Evolutionary conservation across 106 monocot genomes (phyloP).

Genomic region (Allium fistulosum): DNA sequence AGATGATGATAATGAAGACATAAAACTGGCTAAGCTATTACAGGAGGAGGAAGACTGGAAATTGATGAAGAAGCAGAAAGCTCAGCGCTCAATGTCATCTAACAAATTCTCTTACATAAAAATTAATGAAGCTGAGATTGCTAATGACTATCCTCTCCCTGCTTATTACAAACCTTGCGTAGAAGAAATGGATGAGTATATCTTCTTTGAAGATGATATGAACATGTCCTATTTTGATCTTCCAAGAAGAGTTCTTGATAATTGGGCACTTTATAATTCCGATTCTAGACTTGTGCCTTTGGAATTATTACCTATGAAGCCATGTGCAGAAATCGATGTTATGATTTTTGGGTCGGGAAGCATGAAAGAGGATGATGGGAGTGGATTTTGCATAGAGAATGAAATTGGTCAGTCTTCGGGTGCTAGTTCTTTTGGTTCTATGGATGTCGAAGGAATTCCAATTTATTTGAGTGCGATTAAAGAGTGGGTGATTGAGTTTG

Average conservation of each 20-base stretch:
- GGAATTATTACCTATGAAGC: conserved; percentile 90
- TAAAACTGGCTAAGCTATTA: conserved; percentile 70
- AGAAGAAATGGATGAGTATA: conserved; percentile 89
- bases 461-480: conserved; percentile 88
- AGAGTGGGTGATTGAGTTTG: conserved; percentile 99
- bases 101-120: conserved; percentile 70
- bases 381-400: conserved; percentile 36
- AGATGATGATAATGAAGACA: conserved; percentile 50
- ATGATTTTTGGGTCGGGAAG: conserved; percentile 81
- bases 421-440: conserved; percentile 9
- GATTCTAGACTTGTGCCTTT: conserved; percentile 90
- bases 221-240: conserved; percentile 47
- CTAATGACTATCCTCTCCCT: conserved; percentile 94
- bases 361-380: conserved; percentile 95
- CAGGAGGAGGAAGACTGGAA: conserved; percentile 97
- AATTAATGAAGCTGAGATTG: conserved; percentile 90
- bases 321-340: conserved; percentile 82
- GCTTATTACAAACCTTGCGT: conserved; percentile 77
- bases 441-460: conserved; percentile 61
- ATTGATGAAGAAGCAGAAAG: conserved; percentile 36
- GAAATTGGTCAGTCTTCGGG: conserved; percentile 21
- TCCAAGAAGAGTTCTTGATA: conserved; percentile 72
- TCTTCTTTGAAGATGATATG: conserved; percentile 66
- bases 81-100: conserved; percentile 13
- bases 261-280: conserved; percentile 91